Base-by-base conservation (phyloP, 176 grass and related monocot species). In the Microstegium vimineum region DNA sequence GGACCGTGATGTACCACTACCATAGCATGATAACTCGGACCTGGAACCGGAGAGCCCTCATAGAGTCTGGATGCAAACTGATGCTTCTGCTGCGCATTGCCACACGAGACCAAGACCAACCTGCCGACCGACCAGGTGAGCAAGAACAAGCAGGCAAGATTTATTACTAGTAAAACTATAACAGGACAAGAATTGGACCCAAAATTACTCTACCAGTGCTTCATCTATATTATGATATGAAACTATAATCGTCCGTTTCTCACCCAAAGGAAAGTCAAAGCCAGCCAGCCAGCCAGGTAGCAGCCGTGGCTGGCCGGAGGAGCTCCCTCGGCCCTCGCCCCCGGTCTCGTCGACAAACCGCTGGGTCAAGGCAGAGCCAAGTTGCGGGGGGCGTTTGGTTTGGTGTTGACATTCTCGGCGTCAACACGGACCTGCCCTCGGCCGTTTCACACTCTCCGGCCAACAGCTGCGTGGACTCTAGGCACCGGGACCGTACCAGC, bases 391-490 rank as follows among this genome's bases (percentile, higher is more conserved):
- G 49, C 2, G 33, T 42, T n/a, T n/a, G n/a, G 15, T 36, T 69
- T 16, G 49, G 28, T 61, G 10, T 56, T 76, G 71, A 76, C 63
- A 17, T 52, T 52, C 40, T 30, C 17, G 10, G 10, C 2, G 31
- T 89, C 70, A 76, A 75, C 69, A 0, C 62, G 18, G 54, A 69
- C 47, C 25, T 37, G 49, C 22, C 22, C 20, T 20, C 14, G 15
- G 71, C 41, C 11, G 74, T 62, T 89, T 89, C 69, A 69, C 33
- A 84, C 5, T 32, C n/a, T 60, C 56, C 56, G 56, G 1, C 56
- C 56, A 10, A 1, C 46, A 20, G 10, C 56, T 0, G n/a, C 71
- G 30, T 31, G 22, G 64, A 66, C 62, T 18, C 62, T 26, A 11
- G n/a, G 0, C 56, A 59, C 32, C 63, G 8, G 31, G 63, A 10